A percentile compares a stretch with the other conserved stretches of the same genome.
Evolutionary conservation across 2,329 filamentous ascomycete species (phyloP).

Genomic region (Boeremia exigua): DNA sequence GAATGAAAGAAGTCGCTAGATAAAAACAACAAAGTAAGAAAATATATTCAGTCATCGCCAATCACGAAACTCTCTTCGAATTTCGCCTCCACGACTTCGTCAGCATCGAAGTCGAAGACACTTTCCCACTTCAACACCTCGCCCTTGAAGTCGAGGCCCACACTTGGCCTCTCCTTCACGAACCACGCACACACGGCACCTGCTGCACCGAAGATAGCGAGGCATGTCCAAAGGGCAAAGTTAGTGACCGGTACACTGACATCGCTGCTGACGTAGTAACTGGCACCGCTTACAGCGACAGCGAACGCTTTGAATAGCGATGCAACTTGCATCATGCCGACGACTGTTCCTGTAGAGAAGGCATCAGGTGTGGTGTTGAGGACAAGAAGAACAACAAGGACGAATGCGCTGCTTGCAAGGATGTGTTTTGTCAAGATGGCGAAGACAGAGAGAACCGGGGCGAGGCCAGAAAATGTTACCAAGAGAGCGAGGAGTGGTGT

Average conservation of each 20-base stretch:
- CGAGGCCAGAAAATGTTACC: conserved; percentile 43
- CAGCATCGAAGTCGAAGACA: conserved; percentile 52
- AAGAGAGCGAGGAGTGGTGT: conserved; percentile 50
- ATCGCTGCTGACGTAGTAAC: conserved; percentile 54
- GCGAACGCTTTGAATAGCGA: conserved; percentile 56
- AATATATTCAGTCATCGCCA: conserved; percentile 7
- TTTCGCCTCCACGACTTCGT: conserved; percentile 26
- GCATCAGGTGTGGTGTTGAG: conserved; percentile 57
- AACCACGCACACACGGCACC: conserved; percentile 55
- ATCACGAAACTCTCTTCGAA: conserved; percentile 9
- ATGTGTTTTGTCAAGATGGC: conserved; percentile 53
- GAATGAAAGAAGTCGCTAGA: not conserved
- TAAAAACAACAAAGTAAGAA: conserved; percentile 2
- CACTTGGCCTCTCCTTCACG: conserved; percentile 52
- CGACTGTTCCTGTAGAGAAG: conserved; percentile 54
- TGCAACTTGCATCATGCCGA: conserved; percentile 56
- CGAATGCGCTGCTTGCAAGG: conserved; percentile 50
- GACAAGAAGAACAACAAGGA: conserved; percentile 54
- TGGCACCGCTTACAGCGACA: conserved; percentile 53
- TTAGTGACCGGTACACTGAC: conserved; percentile 53
- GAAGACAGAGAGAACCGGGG: conserved; percentile 47
- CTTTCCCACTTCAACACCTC: conserved; percentile 55
- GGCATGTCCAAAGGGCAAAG: conserved; percentile 53
- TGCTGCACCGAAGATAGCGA: conserved; percentile 49
- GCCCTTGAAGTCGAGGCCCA: conserved; percentile 53